These are phyloP conservation scores for Venturia oleaginea DNA, from an alignment of 2,329 filamentous ascomycete species.

Conservation along the genomic window DNA sequence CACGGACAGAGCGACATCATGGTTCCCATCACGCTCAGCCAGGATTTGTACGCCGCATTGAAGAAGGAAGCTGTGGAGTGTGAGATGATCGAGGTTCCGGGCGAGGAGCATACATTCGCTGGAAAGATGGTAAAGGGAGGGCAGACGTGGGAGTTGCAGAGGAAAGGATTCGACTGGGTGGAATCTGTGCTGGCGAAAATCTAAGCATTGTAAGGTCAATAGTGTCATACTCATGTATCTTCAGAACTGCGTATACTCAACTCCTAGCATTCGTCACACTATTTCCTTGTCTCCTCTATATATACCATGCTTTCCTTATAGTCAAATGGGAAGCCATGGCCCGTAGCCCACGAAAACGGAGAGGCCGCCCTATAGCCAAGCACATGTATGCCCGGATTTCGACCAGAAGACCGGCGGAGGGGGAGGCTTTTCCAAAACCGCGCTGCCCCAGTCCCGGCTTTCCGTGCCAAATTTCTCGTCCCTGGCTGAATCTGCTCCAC, in stretches of 20 bases:
- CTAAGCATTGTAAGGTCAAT: neutral
- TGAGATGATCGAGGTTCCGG: slow-evolving; percentile 30
- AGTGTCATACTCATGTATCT: neutral
- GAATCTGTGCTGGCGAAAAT: neutral
- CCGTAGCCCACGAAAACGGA: no score
- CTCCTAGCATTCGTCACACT: no score
- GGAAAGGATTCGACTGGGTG: slow-evolving; percentile 31
- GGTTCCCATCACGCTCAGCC: slow-evolving; percentile 31
- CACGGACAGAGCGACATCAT: slow-evolving; percentile 33
- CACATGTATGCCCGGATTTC: no score
- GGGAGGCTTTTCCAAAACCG: neutral
- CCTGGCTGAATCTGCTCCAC: neutral
- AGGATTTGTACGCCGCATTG: slow-evolving; percentile 22
- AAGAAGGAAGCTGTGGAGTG: slow-evolving; percentile 25
- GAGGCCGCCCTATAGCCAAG: no score
- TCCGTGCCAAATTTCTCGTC: neutral
- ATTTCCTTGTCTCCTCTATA: no score
- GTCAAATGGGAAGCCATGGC: no score
- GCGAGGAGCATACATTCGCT: slow-evolving; percentile 37
- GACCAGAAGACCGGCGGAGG: neutral
- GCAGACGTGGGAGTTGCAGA: slow-evolving; percentile 24
- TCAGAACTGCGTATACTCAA: neutral
- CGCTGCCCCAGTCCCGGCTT: neutral
- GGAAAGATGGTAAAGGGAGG: slow-evolving; percentile 34
- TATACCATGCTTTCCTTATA: no score